A percentile compares a stretch with the other conserved stretches of the same genome.
These are phyloP conservation scores for Macrolepiota fuliginosa DNA, from an alignment of 768 basidiomycete species.

Conservation along the genomic window DNA sequence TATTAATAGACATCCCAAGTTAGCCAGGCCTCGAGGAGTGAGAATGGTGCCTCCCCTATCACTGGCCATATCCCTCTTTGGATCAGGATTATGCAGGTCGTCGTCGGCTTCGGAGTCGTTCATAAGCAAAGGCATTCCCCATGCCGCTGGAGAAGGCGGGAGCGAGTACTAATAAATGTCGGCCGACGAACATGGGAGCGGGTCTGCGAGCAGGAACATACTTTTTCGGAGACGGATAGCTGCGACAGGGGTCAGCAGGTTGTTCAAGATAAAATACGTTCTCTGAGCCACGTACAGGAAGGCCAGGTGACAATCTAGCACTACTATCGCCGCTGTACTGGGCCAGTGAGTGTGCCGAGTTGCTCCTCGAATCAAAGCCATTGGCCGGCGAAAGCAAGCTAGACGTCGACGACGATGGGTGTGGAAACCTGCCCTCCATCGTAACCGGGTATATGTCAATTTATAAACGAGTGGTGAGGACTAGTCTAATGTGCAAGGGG, in stretches of 20 bases:
- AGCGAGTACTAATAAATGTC: slow-evolving; percentile 27
- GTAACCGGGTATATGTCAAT: neutral
- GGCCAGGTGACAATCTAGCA: slow-evolving; percentile 11
- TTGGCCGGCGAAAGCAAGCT: slow-evolving; percentile 11
- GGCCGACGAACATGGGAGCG: neutral
- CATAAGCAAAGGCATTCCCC: slow-evolving; percentile 36
- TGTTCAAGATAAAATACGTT: neutral
- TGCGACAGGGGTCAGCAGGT: neutral
- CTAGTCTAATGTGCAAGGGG: neutral
- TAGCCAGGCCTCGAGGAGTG: slow-evolving; percentile 57
- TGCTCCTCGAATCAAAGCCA: neutral
- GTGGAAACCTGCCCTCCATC: slow-evolving; percentile 10
- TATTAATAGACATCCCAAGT: slow-evolving; percentile 57
- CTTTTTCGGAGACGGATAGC: slow-evolving; percentile 29
- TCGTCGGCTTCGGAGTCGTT: slow-evolving; percentile 53
- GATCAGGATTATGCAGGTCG: slow-evolving; percentile 58
- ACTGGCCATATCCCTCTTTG: slow-evolving; percentile 45
- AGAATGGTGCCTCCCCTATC: slow-evolving; percentile 56
- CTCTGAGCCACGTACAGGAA: slow-evolving; percentile 14
- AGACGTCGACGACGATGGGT: slow-evolving; percentile 4
- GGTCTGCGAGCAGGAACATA: slow-evolving; percentile 5
- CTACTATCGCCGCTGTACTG: neutral
- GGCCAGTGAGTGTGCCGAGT: neutral
- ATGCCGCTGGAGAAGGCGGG: slow-evolving; percentile 46
- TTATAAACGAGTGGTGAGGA: neutral